Conservation (phyloP, 78 protist genomes). For the Dictyostelium purpureum region DNA sequence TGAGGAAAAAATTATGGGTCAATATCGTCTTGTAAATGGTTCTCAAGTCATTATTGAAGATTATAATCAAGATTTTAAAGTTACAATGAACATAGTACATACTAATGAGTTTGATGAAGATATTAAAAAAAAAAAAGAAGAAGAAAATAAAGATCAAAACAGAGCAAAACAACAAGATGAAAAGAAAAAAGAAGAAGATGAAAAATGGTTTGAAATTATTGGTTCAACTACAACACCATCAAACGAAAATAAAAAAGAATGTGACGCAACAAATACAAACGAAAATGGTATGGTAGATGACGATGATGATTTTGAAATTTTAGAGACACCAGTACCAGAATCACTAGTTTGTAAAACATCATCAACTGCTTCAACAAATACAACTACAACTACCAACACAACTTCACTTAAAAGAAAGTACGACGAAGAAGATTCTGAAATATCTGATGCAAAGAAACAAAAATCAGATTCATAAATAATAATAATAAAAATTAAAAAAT, state of each 20-base stretch:
- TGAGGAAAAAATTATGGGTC: conserved; percentile 35
- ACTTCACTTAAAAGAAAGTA: too few relatives aligned
- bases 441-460: too few relatives aligned
- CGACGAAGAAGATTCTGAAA: too few relatives aligned
- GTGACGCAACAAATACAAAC: neutral
- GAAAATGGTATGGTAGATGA: neutral
- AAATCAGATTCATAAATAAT: too few relatives aligned
- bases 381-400: too few relatives aligned
- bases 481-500: too few relatives aligned
- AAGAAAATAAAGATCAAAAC: neutral
- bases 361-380: neutral
- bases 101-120: neutral
- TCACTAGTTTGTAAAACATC: neutral
- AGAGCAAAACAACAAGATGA: neutral
- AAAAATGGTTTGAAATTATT: conserved; percentile 48
- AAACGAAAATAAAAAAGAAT: neutral
- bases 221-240: conserved; percentile 12
- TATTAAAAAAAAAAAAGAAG: neutral
- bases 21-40: conserved; percentile 7
- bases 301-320: conserved; percentile 31
- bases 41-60: conserved; percentile 26
- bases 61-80: conserved; percentile 53
- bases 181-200: conserved; percentile 29
- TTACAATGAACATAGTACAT: conserved; percentile 52
- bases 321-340: neutral